Percentiles rank a stretch among this genome's conserved stretches.
phyloP scores from a whole-genome alignment of 352 stramenopile species.

The Globisporangium acanthophoron region DNA sequence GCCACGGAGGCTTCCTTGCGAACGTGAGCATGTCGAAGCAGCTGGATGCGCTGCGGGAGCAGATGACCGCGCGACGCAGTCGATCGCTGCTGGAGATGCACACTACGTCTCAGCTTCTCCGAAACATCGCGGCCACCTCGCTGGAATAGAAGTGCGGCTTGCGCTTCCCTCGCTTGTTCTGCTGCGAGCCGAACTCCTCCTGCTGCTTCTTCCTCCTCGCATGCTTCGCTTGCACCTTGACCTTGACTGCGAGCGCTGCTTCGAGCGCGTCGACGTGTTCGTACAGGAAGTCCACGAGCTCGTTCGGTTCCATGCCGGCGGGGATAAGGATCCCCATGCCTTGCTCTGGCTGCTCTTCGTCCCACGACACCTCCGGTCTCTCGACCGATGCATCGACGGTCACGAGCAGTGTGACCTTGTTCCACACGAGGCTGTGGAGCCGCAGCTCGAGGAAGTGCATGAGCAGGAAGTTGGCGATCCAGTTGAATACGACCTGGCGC shows the following conservation, averaged over 20 bases:
- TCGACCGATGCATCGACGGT: conserved; percentile 30
- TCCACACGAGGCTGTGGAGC: conserved; percentile 78
- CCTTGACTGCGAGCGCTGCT: conserved; percentile 26
- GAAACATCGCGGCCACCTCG: conserved; percentile 45
- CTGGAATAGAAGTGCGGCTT: conserved; percentile 55
- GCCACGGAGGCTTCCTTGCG: conserved; percentile 1
- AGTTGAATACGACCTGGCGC: conserved; percentile 60
- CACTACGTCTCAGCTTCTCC: conserved; percentile 25
- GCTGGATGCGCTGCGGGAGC: conserved; percentile 14
- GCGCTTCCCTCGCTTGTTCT: conserved; percentile 6
- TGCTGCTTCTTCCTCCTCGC: background rate
- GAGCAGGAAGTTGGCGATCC: conserved; percentile 74
- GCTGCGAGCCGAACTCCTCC: background rate
- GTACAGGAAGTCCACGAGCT: conserved; percentile 56
- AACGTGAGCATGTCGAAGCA: conserved; percentile 16
- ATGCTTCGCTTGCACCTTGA: conserved; percentile 18
- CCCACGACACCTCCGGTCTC: conserved; percentile 45
- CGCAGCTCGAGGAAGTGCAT: conserved; percentile 81
- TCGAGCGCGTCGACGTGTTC: conserved; percentile 63
- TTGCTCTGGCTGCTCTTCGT: conserved; percentile 38
- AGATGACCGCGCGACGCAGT: conserved; percentile 8
- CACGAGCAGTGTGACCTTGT: conserved; percentile 72
- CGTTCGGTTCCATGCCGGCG: conserved; percentile 44
- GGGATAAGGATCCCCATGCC: conserved; percentile 69
- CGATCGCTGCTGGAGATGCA: conserved; percentile 11